Percentiles rank a stretch among this genome's conserved stretches.
phyloP scores from a whole-genome alignment of 441 rosid genomes.

The Arabidopsis lyrata region DNA sequence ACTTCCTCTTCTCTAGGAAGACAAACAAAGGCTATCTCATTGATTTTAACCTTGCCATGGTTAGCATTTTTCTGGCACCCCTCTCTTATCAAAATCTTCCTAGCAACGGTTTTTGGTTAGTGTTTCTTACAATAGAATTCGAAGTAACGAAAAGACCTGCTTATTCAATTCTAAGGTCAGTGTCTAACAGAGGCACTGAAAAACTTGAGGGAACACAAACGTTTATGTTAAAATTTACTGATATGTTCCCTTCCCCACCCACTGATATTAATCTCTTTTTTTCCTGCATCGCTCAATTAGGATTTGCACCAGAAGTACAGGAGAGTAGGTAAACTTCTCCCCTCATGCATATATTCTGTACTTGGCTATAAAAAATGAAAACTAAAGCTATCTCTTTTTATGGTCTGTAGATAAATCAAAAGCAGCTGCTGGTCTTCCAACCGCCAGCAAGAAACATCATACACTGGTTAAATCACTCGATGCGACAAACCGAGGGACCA shows the following conservation, averaged over 20 bases:
- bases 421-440: constrained; percentile 50
- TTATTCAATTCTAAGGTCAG: constrained; percentile 4
- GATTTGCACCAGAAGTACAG: constrained; percentile 82
- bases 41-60: constrained; percentile 96
- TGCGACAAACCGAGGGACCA: constrained; percentile 45
- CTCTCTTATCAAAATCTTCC: constrained; percentile 17
- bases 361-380: constrained; percentile 25
- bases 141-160: constrained; percentile 4
- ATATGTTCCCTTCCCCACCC: constrained; percentile 13
- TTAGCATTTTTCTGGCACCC: constrained; percentile 50
- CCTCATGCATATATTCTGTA: constrained; percentile 8
- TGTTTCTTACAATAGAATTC: constrained; percentile 25
- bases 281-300: constrained; percentile 49
- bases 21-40: constrained; percentile 83
- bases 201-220: constrained; percentile 11
- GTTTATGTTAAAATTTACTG: constrained; percentile 13
- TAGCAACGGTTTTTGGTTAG: constrained; percentile 4
- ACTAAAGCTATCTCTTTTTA: constrained; percentile 33
- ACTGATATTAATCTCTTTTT: constrained; percentile 14
- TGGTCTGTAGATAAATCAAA: constrained; percentile 68
- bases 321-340: constrained; percentile 57
- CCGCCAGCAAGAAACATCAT: constrained; percentile 55
- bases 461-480: constrained; percentile 49
- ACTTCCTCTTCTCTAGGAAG: constrained; percentile 89
- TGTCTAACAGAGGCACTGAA: constrained; percentile 27